A percentile compares a stretch with the other conserved stretches of the same genome.
phyloP scores from a whole-genome alignment of 371 early-diverging fungal genomes.

The Rhizomucor miehei region DNA sequence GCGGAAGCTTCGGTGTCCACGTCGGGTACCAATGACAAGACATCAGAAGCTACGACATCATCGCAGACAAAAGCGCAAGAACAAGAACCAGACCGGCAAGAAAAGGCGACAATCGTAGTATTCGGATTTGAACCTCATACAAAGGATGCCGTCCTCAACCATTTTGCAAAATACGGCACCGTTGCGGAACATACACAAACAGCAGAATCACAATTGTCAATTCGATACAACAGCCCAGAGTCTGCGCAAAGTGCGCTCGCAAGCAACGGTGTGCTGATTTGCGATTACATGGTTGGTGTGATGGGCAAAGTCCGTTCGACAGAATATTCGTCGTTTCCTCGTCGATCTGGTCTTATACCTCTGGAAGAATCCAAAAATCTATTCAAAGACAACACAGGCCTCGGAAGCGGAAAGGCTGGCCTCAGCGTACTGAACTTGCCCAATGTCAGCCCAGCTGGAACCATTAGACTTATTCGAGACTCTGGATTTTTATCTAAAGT shows the following conservation, averaged over 20 bases:
- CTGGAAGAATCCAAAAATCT: conserved; percentile 8
- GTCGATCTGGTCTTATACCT: too few species aligned
- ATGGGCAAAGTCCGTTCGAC: background rate
- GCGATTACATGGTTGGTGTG: conserved; percentile 11
- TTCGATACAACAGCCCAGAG: conserved; percentile 3
- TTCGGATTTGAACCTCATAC: conserved; percentile 9
- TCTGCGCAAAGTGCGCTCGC: conserved; percentile 5
- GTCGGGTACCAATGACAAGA: too few species aligned
- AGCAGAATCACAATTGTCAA: conserved; percentile 5
- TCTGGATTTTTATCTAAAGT: conserved; percentile 1
- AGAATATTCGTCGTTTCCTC: too few species aligned
- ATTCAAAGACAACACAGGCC: conserved; percentile 2
- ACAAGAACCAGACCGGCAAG: too few species aligned
- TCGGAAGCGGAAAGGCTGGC: conserved; percentile 14
- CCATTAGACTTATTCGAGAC: conserved; percentile 5
- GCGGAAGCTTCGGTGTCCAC: too few species aligned
- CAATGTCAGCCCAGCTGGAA: conserved; percentile 4
- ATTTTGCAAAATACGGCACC: conserved; percentile 10
- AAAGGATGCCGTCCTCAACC: conserved; percentile 4
- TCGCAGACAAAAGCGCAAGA: too few species aligned
- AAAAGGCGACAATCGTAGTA: conserved; percentile 7
- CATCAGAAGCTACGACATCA: too few species aligned
- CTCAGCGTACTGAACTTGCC: conserved; percentile 9
- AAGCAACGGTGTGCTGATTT: conserved; percentile 8
- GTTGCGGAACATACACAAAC: conserved; percentile 4